Conservation (phyloP, 192 early-diverging fungal genomes). For the Rhizophagus sp. region DNA sequence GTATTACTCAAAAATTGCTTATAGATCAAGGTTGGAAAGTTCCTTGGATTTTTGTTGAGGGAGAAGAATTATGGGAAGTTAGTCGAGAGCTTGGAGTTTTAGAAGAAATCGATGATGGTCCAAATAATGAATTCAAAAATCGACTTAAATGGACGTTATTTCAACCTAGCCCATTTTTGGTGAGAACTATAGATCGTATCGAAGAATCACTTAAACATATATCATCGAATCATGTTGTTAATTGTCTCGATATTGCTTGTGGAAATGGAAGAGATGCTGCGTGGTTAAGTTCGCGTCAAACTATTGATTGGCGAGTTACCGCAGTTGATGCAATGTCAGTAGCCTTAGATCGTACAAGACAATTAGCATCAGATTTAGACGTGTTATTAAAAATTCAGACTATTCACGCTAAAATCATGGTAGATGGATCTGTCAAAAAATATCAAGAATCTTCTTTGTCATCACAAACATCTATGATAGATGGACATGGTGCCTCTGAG, state of each 20-base stretch:
- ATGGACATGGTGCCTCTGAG: neutral
- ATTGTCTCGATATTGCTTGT: slow-evolving; percentile 45
- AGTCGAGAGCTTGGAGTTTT: slow-evolving; percentile 30
- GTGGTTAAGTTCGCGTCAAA: slow-evolving; percentile 35
- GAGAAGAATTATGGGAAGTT: slow-evolving; percentile 15
- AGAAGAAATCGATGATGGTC: neutral
- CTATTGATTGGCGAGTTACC: slow-evolving; percentile 33
- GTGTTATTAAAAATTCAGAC: slow-evolving; percentile 19
- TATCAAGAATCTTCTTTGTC: neutral
- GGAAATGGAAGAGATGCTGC: slow-evolving; percentile 41
- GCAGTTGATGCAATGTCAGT: slow-evolving; percentile 32
- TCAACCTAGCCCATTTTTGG: slow-evolving; percentile 37
- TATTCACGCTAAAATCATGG: slow-evolving; percentile 31
- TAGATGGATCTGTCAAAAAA: slow-evolving; percentile 33
- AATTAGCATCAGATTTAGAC: slow-evolving; percentile 5
- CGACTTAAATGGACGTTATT: slow-evolving; percentile 33
- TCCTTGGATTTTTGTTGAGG: slow-evolving; percentile 35
- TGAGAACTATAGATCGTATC: slow-evolving; percentile 28
- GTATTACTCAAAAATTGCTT: slow-evolving; percentile 28
- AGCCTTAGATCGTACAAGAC: slow-evolving; percentile 33
- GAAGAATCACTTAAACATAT: slow-evolving; percentile 21
- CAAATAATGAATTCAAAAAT: neutral
- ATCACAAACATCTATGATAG: neutral
- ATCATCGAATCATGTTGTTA: slow-evolving; percentile 8
- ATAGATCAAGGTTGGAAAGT: slow-evolving; percentile 38